Percentiles rank a stretch among this genome's conserved stretches.
These are phyloP conservation scores for Ganoderma sp. DNA, from an alignment of 1,284 basidiomycete genomes.

Conservation along the genomic window DNA sequence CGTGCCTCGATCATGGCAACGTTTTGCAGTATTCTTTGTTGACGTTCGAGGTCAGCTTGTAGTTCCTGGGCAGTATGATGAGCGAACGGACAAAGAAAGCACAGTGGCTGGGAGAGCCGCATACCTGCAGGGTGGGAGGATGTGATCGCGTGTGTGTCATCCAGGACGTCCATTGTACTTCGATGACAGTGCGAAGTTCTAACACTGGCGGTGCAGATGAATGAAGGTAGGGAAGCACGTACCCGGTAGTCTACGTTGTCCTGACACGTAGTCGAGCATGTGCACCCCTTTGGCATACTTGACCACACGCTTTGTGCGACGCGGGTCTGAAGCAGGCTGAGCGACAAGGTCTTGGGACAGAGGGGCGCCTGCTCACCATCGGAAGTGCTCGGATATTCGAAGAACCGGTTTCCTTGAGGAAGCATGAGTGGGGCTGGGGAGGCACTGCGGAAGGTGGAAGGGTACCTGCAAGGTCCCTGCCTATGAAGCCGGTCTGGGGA, in stretches of 20 bases:
- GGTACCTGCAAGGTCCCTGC: constrained; percentile 40
- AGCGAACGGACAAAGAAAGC: neutral
- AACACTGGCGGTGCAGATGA: neutral
- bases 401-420: constrained; percentile 39
- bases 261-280: constrained; percentile 40
- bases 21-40: constrained; percentile 33
- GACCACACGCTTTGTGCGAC: constrained; percentile 41
- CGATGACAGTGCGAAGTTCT: neutral
- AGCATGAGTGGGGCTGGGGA: neutral
- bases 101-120: neutral
- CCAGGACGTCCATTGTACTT: constrained; percentile 44
- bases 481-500: constrained; percentile 35
- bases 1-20: constrained; percentile 40
- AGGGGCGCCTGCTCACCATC: constrained; percentile 29
- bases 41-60: constrained; percentile 37
- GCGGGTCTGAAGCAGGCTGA: constrained; percentile 21
- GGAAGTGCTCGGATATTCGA: constrained; percentile 37
- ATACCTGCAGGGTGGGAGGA: constrained; percentile 38
- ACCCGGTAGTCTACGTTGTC: constrained; percentile 37
- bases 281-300: constrained; percentile 39
- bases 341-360: neutral
- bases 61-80: constrained; percentile 33
- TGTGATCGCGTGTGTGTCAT: constrained; percentile 41
- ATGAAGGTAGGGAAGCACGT: constrained; percentile 1
- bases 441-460: neutral